Conservation (phyloP, 805 yeast species). For the Ogataea thermomethanolica region DNA sequence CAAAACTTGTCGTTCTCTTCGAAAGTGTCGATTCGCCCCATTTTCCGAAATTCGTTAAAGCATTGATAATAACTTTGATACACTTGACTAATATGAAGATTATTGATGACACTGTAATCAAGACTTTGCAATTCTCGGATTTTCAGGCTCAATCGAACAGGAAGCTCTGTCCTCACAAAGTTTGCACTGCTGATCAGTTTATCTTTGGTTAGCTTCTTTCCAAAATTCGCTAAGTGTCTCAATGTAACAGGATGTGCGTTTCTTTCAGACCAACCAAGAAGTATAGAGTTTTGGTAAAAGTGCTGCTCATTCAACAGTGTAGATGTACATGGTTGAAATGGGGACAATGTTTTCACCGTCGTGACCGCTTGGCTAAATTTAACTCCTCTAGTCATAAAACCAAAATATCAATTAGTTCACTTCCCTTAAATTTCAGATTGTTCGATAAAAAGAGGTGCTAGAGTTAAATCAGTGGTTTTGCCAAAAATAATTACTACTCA, state of each 20-base stretch:
- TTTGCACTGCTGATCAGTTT: constrained; percentile 82
- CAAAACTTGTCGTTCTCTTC: constrained; percentile 78
- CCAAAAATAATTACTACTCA: too few species aligned
- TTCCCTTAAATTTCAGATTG: too few species aligned
- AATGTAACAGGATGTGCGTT: constrained; percentile 86
- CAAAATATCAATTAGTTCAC: too few species aligned
- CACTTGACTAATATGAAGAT: constrained; percentile 80
- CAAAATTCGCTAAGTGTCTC: constrained; percentile 87
- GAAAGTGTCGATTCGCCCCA: constrained; percentile 61
- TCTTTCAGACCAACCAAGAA: constrained; percentile 58
- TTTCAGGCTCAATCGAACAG: constrained; percentile 78
- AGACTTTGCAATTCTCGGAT: constrained; percentile 71
- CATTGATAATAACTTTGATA: constrained; percentile 84
- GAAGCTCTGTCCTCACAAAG: constrained; percentile 81
- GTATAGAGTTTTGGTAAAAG: constrained; percentile 76
- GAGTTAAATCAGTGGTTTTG: too few species aligned
- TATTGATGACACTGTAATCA: constrained; percentile 81
- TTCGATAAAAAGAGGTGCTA: too few species aligned
- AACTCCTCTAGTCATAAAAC: constrained; percentile 4
- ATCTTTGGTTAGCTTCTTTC: constrained; percentile 69
- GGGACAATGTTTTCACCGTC: constrained; percentile 17
- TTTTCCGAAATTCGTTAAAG: constrained; percentile 78
- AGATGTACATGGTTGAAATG: constrained; percentile 19
- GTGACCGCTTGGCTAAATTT: constrained; percentile 15
- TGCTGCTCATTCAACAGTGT: constrained; percentile 52